Base-by-base conservation (phyloP, 176 grass and related monocot genomes). In the Neostapfia colusana region DNA sequence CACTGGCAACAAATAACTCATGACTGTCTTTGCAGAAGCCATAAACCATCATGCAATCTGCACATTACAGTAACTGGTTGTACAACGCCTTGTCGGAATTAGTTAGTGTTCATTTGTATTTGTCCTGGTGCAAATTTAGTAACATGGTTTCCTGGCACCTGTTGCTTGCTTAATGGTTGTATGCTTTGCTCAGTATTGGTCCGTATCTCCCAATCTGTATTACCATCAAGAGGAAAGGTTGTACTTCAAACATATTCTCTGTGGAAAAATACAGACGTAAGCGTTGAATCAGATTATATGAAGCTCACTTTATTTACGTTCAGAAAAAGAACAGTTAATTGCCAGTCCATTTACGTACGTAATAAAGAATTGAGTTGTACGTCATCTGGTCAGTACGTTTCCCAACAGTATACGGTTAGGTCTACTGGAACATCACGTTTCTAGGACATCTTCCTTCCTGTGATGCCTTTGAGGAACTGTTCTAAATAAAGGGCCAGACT, bases 1-100 rank as follows among this genome's bases (percentile, higher is more conserved):
- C 80, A 28, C 85, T 98, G 3, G 88, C 78, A 7, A 81, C 77
- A 58, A 80, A 78, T 68, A 78, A 86, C n/a, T 64, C 79, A 26
- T 84, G 79, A 87, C 1, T 69, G 14, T 35, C 25, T 26, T 63
- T 15, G 7, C n/a, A 62, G 69, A 34, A 69, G 44, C 18, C 5
- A 9, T 35, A 69, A 62, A n/a, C 45, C 49, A 78, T 61, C 35
- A 27, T 59, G 17, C 15, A 39, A 64, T 81, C 51, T 76, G 58
- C 34, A 31, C 67, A 59, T 28, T 80, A 13, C 24, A 35, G 41
- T 42, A 68, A 67, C 27, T 46, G 28, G 26, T 18, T 45, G 36
- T 58, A 66, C 59, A 10, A 37, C 56, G 59, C 68, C 57, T n/a
- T 50, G 63, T 69, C 56, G 16, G 54, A 18, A 5, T 10, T 24